Conservation (phyloP, 164 flowering plant genomes). For the Cinnamomum micranthum region DNA sequence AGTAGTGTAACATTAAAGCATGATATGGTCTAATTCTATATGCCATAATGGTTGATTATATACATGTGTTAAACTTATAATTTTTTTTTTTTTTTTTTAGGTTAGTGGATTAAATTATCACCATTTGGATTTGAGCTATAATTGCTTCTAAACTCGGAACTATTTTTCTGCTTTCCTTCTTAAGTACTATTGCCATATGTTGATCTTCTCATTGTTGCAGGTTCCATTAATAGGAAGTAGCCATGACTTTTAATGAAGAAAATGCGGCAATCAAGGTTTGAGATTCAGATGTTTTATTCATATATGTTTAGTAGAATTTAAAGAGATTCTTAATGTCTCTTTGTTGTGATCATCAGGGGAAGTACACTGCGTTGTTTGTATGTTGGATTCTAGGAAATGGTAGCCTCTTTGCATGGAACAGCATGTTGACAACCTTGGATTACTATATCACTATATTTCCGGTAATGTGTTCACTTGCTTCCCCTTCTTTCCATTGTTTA, state of each 20-base stretch:
- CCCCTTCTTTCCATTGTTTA: not conserved
- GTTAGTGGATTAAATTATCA: too few relatives aligned
- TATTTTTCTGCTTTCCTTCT: not conserved
- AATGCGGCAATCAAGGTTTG: not conserved
- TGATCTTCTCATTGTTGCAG: not conserved
- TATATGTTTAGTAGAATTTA: not conserved
- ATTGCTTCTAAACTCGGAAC: not conserved
- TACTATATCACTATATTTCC: constrained; percentile 24
- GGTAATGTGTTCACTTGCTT: constrained; percentile 13
- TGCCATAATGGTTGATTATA: too few relatives aligned
- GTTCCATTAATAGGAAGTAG: not conserved
- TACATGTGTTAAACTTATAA: too few relatives aligned
- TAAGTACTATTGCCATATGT: not conserved
- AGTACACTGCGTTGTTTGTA: constrained; percentile 28
- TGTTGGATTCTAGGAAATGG: constrained; percentile 59
- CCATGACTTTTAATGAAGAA: not conserved
- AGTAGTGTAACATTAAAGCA: too few relatives aligned
- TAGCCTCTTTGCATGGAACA: constrained; percentile 46
- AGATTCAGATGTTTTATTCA: not conserved
- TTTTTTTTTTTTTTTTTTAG: too few relatives aligned
- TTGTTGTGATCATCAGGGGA: constrained; percentile 30
- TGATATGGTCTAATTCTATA: too few relatives aligned
- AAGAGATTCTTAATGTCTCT: not conserved
- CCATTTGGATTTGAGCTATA: not conserved
- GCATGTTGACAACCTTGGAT: constrained; percentile 49